Conservation (phyloP, 1,284 basidiomycete genomes). For the Leccinum angustisporum region DNA sequence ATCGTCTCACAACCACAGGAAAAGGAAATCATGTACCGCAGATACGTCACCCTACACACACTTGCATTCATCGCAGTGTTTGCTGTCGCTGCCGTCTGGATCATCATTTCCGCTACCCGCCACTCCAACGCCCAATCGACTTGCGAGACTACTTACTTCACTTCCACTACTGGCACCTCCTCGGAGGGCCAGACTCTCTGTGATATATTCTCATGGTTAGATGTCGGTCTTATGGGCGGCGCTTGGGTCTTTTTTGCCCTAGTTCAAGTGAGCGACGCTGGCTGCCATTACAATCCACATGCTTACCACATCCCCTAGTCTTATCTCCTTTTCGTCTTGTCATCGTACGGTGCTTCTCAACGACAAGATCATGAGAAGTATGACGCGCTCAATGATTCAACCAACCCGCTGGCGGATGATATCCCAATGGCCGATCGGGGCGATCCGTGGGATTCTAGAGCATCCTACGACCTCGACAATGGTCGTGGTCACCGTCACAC, state of each 20-base stretch:
- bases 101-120: slow-evolving; percentile 71
- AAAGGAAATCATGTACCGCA: slow-evolving; percentile 70
- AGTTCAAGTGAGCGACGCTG: slow-evolving; percentile 54
- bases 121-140: slow-evolving; percentile 68
- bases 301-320: slow-evolving; percentile 40
- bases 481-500: slow-evolving; percentile 43
- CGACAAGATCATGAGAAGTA: slow-evolving; percentile 80
- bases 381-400: slow-evolving; percentile 70
- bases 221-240: slow-evolving; percentile 87
- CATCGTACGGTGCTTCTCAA: slow-evolving; percentile 74
- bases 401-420: slow-evolving; percentile 59
- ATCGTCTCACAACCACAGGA: slow-evolving; percentile 51
- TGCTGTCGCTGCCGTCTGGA: slow-evolving; percentile 76
- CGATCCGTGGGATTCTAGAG: slow-evolving; percentile 74
- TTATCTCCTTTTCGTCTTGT: slow-evolving; percentile 70
- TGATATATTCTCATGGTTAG: slow-evolving; percentile 86
- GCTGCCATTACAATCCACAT: neutral
- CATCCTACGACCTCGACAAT: slow-evolving; percentile 48
- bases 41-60: slow-evolving; percentile 73
- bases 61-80: slow-evolving; percentile 62
- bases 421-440: slow-evolving; percentile 64
- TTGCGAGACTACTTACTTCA: slow-evolving; percentile 68
- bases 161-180: slow-evolving; percentile 36
- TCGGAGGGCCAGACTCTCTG: slow-evolving; percentile 71
- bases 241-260: slow-evolving; percentile 78